Percentiles rank a stretch among this genome's conserved stretches.
phyloP scores from a whole-genome alignment of 495 filamentous ascomycete species.

The Penicillium verhagenii region DNA sequence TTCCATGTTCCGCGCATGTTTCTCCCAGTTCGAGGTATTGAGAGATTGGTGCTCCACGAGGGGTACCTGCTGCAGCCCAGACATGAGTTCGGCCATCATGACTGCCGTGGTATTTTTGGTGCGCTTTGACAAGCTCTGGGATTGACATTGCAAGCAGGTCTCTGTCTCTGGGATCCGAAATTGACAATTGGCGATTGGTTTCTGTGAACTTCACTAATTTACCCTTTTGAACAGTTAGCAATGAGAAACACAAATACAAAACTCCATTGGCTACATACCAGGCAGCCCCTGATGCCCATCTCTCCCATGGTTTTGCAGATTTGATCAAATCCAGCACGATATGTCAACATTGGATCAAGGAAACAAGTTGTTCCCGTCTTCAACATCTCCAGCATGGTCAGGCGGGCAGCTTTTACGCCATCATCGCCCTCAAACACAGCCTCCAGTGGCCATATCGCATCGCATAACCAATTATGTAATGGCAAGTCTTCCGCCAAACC shows the following conservation, averaged over 20 bases:
- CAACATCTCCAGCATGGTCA: slow-evolving; percentile 47
- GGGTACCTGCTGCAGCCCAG: slow-evolving; percentile 46
- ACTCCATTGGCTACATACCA: slow-evolving; percentile 22
- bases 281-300: slow-evolving; percentile 42
- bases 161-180: slow-evolving; percentile 33
- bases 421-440: slow-evolving; percentile 35
- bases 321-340: slow-evolving; percentile 38
- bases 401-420: slow-evolving; percentile 37
- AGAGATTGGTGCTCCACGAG: slow-evolving; percentile 30
- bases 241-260: neutral
- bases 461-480: slow-evolving; percentile 42
- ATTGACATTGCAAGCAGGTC: slow-evolving; percentile 32
- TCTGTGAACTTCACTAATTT: slow-evolving; percentile 38
- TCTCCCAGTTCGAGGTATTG: slow-evolving; percentile 24
- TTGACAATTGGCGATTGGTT: slow-evolving; percentile 29
- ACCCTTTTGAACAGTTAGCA: slow-evolving; percentile 14
- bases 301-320: slow-evolving; percentile 37
- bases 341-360: slow-evolving; percentile 45
- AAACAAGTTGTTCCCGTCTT: slow-evolving; percentile 48
- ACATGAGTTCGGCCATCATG: slow-evolving; percentile 37
- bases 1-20: slow-evolving; percentile 30
- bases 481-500: slow-evolving; percentile 42
- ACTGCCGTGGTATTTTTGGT: slow-evolving; percentile 28
- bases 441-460: slow-evolving; percentile 45
- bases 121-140: slow-evolving; percentile 16